Conservation (phyloP, 805 yeast species). For the Teunomyces gatunensis region DNA sequence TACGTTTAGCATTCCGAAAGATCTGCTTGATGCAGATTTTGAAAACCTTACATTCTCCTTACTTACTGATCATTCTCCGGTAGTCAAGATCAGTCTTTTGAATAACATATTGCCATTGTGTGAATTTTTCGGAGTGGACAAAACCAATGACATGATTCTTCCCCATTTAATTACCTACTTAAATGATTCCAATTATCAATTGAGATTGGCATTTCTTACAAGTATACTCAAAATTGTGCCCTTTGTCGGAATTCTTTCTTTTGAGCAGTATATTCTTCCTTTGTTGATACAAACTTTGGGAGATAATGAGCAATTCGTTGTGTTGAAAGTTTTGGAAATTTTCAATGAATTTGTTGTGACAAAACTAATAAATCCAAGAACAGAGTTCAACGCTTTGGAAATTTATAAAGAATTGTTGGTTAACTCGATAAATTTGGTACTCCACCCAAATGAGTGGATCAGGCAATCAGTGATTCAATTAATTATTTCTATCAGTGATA, state of each 20-base stretch:
- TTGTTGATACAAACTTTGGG: constrained; percentile 76
- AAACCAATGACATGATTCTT: constrained; percentile 81
- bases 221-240: constrained; percentile 73
- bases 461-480: constrained; percentile 65
- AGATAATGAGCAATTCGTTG: constrained; percentile 82
- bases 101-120: constrained; percentile 74
- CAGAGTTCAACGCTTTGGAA: constrained; percentile 37
- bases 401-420: constrained; percentile 35
- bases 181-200: constrained; percentile 69
- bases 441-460: constrained; percentile 89
- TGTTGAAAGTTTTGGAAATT: constrained; percentile 58
- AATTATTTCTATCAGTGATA: constrained; percentile 58
- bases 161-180: constrained; percentile 90
- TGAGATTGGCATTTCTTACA: constrained; percentile 69
- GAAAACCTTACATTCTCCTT: constrained; percentile 64
- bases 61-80: constrained; percentile 64
- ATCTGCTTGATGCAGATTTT: constrained; percentile 49
- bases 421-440: constrained; percentile 49
- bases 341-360: constrained; percentile 31
- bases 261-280: constrained; percentile 88
- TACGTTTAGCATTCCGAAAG: constrained; percentile 31
- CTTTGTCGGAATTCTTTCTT: constrained; percentile 73
- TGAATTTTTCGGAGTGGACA: constrained; percentile 79
- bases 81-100: constrained; percentile 69
- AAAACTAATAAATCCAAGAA: constrained; percentile 30